Percentiles rank a stretch among this genome's conserved stretches.
phyloP scores from a whole-genome alignment of 345 rosid genomes.

The Eutrema yunnanense region DNA sequence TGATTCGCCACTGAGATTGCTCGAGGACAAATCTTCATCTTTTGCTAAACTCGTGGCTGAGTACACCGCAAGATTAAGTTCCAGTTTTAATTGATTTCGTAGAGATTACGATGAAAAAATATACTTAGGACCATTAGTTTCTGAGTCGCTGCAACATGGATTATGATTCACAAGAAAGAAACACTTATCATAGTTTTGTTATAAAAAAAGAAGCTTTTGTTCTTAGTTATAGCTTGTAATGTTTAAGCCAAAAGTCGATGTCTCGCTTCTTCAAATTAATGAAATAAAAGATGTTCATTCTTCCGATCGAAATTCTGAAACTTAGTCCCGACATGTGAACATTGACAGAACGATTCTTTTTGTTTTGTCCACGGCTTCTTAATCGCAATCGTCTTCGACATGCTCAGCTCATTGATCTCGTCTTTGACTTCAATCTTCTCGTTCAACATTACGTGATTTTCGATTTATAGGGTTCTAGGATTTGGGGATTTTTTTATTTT shows the following conservation, averaged over 20 bases:
- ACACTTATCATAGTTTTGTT: background rate
- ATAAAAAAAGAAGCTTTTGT: no score
- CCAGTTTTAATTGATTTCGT: conserved; percentile 29
- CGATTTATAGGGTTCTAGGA: no score
- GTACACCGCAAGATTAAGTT: conserved; percentile 54
- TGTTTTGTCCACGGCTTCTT: no score
- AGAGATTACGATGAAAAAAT: conserved; percentile 21
- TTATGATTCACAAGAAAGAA: conserved; percentile 1
- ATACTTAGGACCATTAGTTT: background rate
- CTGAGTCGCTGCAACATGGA: background rate
- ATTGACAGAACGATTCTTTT: no score
- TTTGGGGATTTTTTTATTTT: no score
- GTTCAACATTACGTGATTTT: no score
- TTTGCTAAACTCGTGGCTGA: conserved; percentile 74
- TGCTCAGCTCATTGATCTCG: no score
- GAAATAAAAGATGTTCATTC: background rate
- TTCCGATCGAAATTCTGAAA: background rate
- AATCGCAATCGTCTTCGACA: no score
- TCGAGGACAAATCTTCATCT: conserved; percentile 60
- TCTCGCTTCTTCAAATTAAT: background rate
- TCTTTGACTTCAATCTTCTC: no score
- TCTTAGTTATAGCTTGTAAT: background rate
- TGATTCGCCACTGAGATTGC: conserved; percentile 53
- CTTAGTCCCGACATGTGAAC: no score
- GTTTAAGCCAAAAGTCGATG: background rate